These are phyloP conservation scores for Gorgonomyces haynaldii DNA, from an alignment of 192 early-diverging fungal genomes.

Conservation along the genomic window DNA sequence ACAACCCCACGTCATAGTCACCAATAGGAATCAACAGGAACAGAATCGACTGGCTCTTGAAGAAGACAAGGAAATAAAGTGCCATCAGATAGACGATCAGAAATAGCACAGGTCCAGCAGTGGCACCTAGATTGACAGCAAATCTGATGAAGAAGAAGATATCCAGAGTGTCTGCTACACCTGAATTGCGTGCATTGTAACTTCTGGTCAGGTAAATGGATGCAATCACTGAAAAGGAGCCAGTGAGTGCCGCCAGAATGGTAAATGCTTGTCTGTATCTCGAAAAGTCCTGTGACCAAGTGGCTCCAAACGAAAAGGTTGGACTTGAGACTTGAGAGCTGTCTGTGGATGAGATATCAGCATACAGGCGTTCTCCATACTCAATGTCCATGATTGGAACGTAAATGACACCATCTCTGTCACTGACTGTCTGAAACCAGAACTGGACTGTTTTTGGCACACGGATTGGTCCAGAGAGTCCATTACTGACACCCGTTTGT, in stretches of 20 bases:
- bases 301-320: conserved; percentile 17
- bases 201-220: conserved; percentile 22
- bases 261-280: conserved; percentile 19
- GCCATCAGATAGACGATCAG: conserved; percentile 19
- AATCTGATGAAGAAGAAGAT: conserved; percentile 23
- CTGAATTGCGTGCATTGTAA: conserved; percentile 32
- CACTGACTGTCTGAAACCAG: conserved; percentile 25
- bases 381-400: conserved; percentile 37
- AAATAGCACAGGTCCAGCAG: conserved; percentile 26
- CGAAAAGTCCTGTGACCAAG: conserved; percentile 16
- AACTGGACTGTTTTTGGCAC: conserved; percentile 23
- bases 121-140: conserved; percentile 22
- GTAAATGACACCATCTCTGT: conserved; percentile 19
- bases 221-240: conserved; percentile 12
- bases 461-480: conserved; percentile 19
- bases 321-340: conserved; percentile 4
- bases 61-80: conserved; percentile 38
- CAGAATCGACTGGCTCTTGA: conserved; percentile 33
- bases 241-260: conserved; percentile 24
- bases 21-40: conserved; percentile 29
- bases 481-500: conserved; percentile 29
- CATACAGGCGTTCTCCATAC: conserved; percentile 25
- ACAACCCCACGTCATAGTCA: conserved; percentile 20
- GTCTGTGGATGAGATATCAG: conserved; percentile 5
- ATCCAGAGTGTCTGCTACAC: conserved; percentile 22